Percentiles rank a stretch among this genome's conserved stretches.
Evolutionary conservation across 441 rosid species (phyloP).

Genomic region (Metrosideros polymorpha): DNA sequence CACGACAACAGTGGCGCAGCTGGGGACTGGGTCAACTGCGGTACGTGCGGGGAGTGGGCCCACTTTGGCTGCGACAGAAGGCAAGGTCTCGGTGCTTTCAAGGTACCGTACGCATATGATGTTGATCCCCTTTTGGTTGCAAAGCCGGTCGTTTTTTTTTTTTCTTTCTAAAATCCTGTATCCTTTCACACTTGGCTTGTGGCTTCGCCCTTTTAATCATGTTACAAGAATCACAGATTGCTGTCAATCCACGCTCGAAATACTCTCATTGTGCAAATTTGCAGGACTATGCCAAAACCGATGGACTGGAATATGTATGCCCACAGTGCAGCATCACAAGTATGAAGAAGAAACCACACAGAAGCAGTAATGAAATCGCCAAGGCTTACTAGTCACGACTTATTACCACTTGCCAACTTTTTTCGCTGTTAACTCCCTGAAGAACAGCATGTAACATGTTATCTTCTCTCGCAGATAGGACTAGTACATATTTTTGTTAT

Average conservation of each 20-base stretch:
- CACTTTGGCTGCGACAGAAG: slow-evolving; percentile 98
- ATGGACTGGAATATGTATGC: slow-evolving; percentile 91
- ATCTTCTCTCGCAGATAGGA: neutral
- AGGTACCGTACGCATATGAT: slow-evolving; percentile 21
- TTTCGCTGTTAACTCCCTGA: too few species aligned
- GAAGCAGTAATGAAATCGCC: slow-evolving; percentile 3
- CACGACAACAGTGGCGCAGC: slow-evolving; percentile 81
- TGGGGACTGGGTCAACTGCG: slow-evolving; percentile 99
- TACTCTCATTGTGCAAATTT: neutral
- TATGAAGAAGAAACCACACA: slow-evolving; percentile 83
- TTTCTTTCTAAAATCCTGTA: neutral
- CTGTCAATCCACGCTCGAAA: neutral
- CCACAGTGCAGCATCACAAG: slow-evolving; percentile 87
- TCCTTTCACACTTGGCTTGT: neutral
- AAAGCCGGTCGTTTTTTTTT: neutral
- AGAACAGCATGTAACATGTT: neutral
- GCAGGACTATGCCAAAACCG: slow-evolving; percentile 98
- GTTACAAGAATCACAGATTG: neutral
- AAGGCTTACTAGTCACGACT: neutral
- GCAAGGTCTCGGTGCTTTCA: slow-evolving; percentile 97
- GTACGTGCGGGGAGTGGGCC: slow-evolving; percentile 97
- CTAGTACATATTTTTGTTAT: neutral
- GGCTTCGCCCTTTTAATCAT: neutral
- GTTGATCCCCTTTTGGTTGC: neutral
- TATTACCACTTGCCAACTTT: neutral